Evolutionary conservation across 169 alveolate species (phyloP), one percentile per base, ranked within the genome.

Genomic region (Fabrea salina): DNA sequence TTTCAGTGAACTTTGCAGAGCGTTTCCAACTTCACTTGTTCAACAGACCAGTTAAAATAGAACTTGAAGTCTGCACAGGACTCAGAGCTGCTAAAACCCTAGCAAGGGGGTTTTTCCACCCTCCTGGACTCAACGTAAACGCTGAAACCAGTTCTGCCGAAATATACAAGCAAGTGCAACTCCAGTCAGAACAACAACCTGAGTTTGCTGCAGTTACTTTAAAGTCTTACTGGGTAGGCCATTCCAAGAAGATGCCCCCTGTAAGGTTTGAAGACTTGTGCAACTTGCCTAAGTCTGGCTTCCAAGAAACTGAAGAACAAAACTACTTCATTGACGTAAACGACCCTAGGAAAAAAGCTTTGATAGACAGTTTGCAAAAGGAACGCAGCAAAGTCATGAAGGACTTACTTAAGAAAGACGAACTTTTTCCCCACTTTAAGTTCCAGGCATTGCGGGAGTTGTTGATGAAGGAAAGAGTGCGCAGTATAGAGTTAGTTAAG

Each of bases 151-250:
- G 54, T n/a, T 7, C 79, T 25, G 64, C 35, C 16, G 49, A n/a
- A 27, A 25, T 70, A 47, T 70, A 44, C 49, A 70, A 49, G 37
- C 30, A 70, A 16, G 41, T 70, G 39, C 22, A 11, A 11, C 16
- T 44, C 16, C 22, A 8, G 8, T 44, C 8, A 13, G 53, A 44
- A 44, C 8, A 44, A 13, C 53, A 8, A 11, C 16, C 16, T 16
- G 59, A 44, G 37, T 41, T 70, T 19, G 79, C 67, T 2, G 30
- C 25, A n/a, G 37, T 70, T 8, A 70, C 79, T 13, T 22, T 70
- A 13, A 70, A 70, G 64, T 22, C 79, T 19, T 41, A 25, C 27
- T 70, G 79, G 79, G 79, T 22, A 13, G 79, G 79, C 0, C 66
- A 70, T 2, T 16, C 54, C 25, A 64, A 70, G 5, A 49, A 49